Base-by-base conservation (phyloP, 441 rosid genomes). In the Caryocar brasiliense region DNA sequence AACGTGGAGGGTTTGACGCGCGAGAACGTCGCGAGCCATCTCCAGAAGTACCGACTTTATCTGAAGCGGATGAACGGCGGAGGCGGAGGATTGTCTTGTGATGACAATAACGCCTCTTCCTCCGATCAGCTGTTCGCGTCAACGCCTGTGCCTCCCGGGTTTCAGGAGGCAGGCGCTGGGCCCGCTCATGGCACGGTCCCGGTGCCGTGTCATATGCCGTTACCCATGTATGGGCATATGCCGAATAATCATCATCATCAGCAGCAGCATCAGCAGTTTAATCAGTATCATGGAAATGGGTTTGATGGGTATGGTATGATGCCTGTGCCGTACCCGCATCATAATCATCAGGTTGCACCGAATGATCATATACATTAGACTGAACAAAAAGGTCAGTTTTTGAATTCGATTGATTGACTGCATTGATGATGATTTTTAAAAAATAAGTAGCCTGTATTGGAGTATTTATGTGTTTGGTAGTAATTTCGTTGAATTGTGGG, bases 11-110 rank as follows among this genome's bases (percentile, higher is more conserved):
- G 99, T 2, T 23, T 93, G 59, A 89, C 94, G 12, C 77, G 96
- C 8, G 97, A 93, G 43, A 93, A 89, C 73, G 99, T 93, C 0
- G 99, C 99, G 1, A 86, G 94, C 53, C 97, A 93, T 59, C 54
- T 93, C 45, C 99, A 93, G 49, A 93, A 93, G 59, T 93, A 93
- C 52, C 71, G 99, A 13, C 80, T 93, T 2, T 93, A 86, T 52
- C 66, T 89, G 52, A 93, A 81, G 56, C 47, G 99, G 73, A 93
- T 86, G 97, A 89, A 86, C 28, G n/a, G n/a, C n/a, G n/a, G n/a
- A n/a, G n/a, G n/a, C n/a, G n/a, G n/a, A n/a, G 96, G 99, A 7
- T 40, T 76, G 29, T 72, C 81, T 3, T 65, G 11, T 10, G 93
- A 79, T 9, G 96, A 78, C n/a, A n/a, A n/a, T n/a, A n/a, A n/a